Conservation (phyloP, 805 yeast species). For the Metschnikowia lachancei region DNA sequence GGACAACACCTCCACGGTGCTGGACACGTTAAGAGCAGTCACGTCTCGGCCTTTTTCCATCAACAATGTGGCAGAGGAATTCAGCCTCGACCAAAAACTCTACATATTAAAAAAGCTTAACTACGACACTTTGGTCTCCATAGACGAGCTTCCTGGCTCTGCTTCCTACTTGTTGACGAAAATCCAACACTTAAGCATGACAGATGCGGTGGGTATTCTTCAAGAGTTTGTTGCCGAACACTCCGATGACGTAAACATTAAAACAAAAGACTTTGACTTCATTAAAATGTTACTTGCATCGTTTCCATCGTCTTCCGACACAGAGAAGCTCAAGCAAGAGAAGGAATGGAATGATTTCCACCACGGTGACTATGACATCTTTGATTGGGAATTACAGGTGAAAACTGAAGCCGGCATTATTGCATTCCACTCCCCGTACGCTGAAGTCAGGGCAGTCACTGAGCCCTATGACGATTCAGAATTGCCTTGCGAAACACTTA, state of each 20-base stretch:
- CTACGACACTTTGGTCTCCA: slow-evolving; percentile 24
- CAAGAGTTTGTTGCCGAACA: slow-evolving; percentile 40
- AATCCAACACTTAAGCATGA: slow-evolving; percentile 32
- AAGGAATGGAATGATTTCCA: slow-evolving; percentile 3
- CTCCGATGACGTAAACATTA: slow-evolving; percentile 48
- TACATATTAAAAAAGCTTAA: slow-evolving; percentile 30
- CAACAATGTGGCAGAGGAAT: slow-evolving; percentile 24
- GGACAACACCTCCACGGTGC: slow-evolving; percentile 9
- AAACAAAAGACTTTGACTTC: slow-evolving; percentile 34
- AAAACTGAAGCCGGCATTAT: slow-evolving; percentile 39
- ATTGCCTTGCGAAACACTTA: slow-evolving; percentile 35
- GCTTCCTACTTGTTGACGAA: slow-evolving; percentile 42
- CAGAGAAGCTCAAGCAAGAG: background rate
- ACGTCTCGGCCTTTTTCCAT: slow-evolving; percentile 26
- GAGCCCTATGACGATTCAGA: slow-evolving; percentile 40
- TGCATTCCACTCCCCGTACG: slow-evolving; percentile 39
- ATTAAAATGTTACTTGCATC: slow-evolving; percentile 22
- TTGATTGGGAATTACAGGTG: slow-evolving; percentile 37
- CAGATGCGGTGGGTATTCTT: slow-evolving; percentile 42
- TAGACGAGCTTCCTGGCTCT: slow-evolving; percentile 33
- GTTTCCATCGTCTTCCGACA: background rate
- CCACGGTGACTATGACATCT: slow-evolving; percentile 5
- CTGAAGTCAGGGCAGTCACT: slow-evolving; percentile 40
- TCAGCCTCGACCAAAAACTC: slow-evolving; percentile 28
- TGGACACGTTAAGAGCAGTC: slow-evolving; percentile 20